Evolutionary conservation across 805 yeast species (phyloP).

Genomic region (Saccharomycopsis selenospora): DNA sequence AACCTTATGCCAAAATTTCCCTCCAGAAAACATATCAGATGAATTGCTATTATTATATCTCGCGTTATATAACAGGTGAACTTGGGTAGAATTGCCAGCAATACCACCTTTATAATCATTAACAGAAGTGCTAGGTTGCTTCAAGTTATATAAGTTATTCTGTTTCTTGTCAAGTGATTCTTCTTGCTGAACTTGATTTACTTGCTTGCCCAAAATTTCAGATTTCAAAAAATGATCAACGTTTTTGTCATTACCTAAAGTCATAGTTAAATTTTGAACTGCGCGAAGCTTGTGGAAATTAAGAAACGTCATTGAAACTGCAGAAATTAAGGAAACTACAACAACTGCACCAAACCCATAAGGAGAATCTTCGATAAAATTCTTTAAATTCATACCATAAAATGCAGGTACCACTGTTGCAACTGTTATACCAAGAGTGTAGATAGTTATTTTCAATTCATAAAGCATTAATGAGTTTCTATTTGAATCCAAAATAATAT

Average conservation of each 20-base stretch:
- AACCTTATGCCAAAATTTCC: background rate
- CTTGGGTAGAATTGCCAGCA: background rate
- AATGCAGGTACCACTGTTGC: slow-evolving; percentile 77
- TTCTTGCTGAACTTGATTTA: background rate
- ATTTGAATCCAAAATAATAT: slow-evolving; percentile 86
- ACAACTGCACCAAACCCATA: slow-evolving; percentile 56
- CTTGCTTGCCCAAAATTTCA: background rate
- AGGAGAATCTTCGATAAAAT: slow-evolving; percentile 75
- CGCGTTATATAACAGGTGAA: slow-evolving; percentile 1
- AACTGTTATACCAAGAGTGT: slow-evolving; percentile 73
- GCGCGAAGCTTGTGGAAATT: slow-evolving; percentile 51
- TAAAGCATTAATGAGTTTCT: slow-evolving; percentile 88
- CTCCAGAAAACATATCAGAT: no score
- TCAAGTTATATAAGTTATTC: background rate
- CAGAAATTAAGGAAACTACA: slow-evolving; percentile 43
- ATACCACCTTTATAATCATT: background rate
- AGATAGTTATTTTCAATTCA: slow-evolving; percentile 76
- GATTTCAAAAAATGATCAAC: background rate
- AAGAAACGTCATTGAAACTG: slow-evolving; percentile 43
- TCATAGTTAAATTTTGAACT: slow-evolving; percentile 64
- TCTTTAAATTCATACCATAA: slow-evolving; percentile 93
- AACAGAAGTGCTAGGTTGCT: background rate
- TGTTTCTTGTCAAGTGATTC: background rate
- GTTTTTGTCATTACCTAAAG: slow-evolving; percentile 23
- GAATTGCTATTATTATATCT: background rate